These are phyloP conservation scores for Globisporangium splendens DNA, from an alignment of 352 stramenopile genomes.

Conservation along the genomic window DNA sequence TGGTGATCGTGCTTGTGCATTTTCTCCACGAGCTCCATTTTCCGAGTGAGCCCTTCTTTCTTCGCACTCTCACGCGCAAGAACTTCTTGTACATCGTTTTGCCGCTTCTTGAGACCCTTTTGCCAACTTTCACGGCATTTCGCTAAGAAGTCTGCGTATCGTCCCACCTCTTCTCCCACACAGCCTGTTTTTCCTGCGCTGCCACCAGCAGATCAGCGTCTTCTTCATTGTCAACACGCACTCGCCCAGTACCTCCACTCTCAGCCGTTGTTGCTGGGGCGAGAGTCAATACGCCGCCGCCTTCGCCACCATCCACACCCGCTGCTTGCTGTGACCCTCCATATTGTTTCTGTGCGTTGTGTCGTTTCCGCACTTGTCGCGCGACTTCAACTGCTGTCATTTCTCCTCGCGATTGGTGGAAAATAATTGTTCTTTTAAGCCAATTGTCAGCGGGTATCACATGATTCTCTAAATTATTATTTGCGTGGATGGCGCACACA, in stretches of 20 bases:
- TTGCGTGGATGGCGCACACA: too few relatives aligned
- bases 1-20: constrained; percentile 21
- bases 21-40: constrained; percentile 15
- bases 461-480: too few relatives aligned
- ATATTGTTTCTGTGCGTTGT: not conserved
- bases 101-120: constrained; percentile 30
- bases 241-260: too few relatives aligned
- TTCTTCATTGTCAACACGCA: too few relatives aligned
- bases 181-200: too few relatives aligned
- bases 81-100: constrained; percentile 21
- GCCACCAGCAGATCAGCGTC: too few relatives aligned
- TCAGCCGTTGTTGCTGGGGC: not conserved
- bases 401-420: not conserved
- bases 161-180: not conserved
- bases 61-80: constrained; percentile 10
- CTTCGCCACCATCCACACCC: not conserved
- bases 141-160: constrained; percentile 19
- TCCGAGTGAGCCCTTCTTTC: constrained; percentile 4
- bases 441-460: not conserved
- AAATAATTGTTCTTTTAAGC: not conserved
- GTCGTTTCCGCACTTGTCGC: not conserved
- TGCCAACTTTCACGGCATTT: constrained; percentile 43
- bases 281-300: not conserved
- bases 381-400: not conserved
- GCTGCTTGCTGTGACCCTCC: not conserved